These are phyloP conservation scores for Lobosporangium transversale DNA, from an alignment of 192 early-diverging fungal species.

Conservation along the genomic window DNA sequence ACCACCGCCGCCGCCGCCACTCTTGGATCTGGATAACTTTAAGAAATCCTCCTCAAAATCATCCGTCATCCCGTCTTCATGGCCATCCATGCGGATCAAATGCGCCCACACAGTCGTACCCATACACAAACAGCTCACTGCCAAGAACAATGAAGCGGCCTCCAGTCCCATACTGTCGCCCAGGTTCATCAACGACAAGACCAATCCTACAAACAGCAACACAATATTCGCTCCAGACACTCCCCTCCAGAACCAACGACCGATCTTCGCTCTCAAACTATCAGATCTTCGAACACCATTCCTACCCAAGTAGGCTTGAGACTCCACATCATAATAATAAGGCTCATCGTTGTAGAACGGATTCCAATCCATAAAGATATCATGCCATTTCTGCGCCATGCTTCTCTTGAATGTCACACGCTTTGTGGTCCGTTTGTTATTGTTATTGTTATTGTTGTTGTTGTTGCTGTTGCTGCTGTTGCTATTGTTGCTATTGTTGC, in stretches of 20 bases:
- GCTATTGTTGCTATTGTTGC: background rate
- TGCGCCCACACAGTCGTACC: slow-evolving; percentile 48
- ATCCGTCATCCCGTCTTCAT: background rate
- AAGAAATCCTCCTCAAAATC: slow-evolving; percentile 2
- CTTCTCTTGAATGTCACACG: slow-evolving; percentile 37
- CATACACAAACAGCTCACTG: slow-evolving; percentile 45
- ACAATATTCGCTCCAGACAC: slow-evolving; percentile 17
- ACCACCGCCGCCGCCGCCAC: no score
- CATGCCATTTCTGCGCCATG: slow-evolving; percentile 7
- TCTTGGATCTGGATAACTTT: background rate
- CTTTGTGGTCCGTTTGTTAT: slow-evolving; percentile 3
- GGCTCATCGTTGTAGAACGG: background rate
- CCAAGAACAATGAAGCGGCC: slow-evolving; percentile 35
- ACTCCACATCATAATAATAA: background rate
- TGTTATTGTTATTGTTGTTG: background rate
- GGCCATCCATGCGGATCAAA: slow-evolving; percentile 42
- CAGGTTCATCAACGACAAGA: slow-evolving; percentile 45
- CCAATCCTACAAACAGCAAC: slow-evolving; percentile 39
- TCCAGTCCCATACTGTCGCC: slow-evolving; percentile 48
- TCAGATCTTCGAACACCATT: background rate
- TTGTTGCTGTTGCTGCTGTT: no score
- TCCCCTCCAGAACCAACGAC: slow-evolving; percentile 23
- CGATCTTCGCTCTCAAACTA: background rate
- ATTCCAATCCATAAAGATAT: slow-evolving; percentile 6
- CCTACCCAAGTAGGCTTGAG: background rate